These are phyloP conservation scores for Jimgerdemannia flammicorona DNA, from an alignment of 192 early-diverging fungal species.

Conservation along the genomic window DNA sequence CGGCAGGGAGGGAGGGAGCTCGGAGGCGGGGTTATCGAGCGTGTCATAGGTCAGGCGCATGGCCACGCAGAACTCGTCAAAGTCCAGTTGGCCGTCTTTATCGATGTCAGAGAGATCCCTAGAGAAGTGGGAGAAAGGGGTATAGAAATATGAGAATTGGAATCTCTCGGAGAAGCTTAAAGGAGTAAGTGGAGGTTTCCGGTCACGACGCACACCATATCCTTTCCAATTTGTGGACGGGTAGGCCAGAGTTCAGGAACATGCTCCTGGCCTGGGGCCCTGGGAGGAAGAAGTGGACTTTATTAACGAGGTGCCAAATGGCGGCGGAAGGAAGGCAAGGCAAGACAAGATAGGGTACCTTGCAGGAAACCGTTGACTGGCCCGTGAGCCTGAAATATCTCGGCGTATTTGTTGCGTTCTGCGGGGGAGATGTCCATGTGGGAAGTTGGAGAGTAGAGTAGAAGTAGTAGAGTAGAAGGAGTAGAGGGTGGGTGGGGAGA, in stretches of 20 bases:
- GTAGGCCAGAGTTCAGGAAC: slow-evolving; percentile 35
- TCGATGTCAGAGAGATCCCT: slow-evolving; percentile 82
- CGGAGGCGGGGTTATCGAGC: slow-evolving; percentile 47
- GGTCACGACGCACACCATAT: slow-evolving; percentile 28
- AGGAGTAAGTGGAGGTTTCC: not conserved
- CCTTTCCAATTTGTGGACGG: slow-evolving; percentile 31
- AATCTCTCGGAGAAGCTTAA: not conserved
- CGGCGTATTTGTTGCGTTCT: slow-evolving; percentile 48
- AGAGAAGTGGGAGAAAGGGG: not conserved
- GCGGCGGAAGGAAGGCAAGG: no score
- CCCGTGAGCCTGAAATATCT: slow-evolving; percentile 48
- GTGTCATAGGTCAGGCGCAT: slow-evolving; percentile 71
- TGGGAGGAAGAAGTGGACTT: not conserved
- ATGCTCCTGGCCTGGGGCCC: slow-evolving; percentile 33
- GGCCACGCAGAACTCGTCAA: slow-evolving; percentile 81
- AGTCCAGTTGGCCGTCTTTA: slow-evolving; percentile 75
- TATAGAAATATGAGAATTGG: not conserved
- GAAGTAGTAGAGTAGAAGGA: no score
- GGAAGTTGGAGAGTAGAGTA: not conserved
- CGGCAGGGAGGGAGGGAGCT: slow-evolving; percentile 59
- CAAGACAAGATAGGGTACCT: slow-evolving; percentile 22
- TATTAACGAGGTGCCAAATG: no score
- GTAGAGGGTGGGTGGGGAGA: no score
- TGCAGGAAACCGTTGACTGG: slow-evolving; percentile 49
- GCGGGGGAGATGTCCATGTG: slow-evolving; percentile 26